Conservation (phyloP, 768 basidiomycete species). For the Jaapia argillacea region DNA sequence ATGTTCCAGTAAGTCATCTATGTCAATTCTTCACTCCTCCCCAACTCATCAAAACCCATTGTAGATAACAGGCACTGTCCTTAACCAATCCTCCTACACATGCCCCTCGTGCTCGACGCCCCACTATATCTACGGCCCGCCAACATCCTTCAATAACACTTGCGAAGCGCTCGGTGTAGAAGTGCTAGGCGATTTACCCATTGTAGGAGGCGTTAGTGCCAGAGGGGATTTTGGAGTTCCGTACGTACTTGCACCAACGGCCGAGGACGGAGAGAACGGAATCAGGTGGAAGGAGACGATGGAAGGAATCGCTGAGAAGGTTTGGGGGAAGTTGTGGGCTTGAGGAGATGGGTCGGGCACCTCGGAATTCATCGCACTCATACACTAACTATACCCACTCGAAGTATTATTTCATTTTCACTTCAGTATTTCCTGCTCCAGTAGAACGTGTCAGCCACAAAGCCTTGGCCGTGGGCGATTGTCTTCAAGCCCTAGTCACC, state of each 20-base stretch:
- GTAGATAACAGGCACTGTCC: conserved; percentile 77
- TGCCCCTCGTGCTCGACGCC: conserved; percentile 61
- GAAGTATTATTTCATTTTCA: too few species aligned
- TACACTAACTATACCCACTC: too few species aligned
- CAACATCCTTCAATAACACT: conserved; percentile 49
- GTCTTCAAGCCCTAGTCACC: too few species aligned
- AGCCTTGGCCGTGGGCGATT: too few species aligned
- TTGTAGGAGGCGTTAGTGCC: conserved; percentile 64
- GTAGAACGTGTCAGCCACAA: too few species aligned
- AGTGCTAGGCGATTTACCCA: conserved; percentile 73
- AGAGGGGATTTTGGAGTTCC: conserved; percentile 65
- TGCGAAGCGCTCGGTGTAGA: conserved; percentile 47
- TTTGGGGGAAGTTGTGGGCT: conserved; percentile 9
- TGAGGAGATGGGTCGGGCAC: too few species aligned
- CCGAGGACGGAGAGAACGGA: conserved; percentile 17
- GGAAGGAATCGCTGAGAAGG: conserved; percentile 8
- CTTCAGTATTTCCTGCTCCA: too few species aligned
- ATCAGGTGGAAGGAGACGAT: conserved; percentile 20
- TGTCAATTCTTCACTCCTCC: neutral
- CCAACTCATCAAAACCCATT: neutral
- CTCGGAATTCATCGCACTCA: too few species aligned
- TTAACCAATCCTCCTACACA: conserved; percentile 82
- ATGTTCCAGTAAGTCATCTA: conserved; percentile 59
- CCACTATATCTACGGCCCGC: conserved; percentile 64
- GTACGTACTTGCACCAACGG: conserved; percentile 23